phyloP scores from a whole-genome alignment of 2,329 filamentous ascomycete species.

The Colletotrichum theobromicola region DNA sequence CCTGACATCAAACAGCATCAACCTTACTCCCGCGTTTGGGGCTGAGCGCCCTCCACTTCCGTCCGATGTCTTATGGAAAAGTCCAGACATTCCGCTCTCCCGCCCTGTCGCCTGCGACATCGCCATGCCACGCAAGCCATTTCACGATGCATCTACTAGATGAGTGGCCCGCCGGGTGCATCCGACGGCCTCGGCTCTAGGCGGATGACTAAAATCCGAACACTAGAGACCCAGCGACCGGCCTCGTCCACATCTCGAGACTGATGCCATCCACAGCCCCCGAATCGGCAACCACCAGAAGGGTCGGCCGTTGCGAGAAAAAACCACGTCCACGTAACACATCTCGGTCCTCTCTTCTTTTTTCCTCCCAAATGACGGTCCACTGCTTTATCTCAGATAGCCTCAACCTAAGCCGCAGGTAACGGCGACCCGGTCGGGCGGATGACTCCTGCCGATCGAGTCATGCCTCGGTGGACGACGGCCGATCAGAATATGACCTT shows the following conservation, averaged over 20 bases:
- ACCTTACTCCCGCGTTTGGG: conserved; percentile 17
- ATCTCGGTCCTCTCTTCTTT: neutral
- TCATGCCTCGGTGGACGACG: conserved; percentile 3
- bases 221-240: neutral
- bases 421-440: neutral
- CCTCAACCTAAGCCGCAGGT: neutral
- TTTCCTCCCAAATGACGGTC: neutral
- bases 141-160: neutral
- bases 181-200: neutral
- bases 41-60: conserved; percentile 13
- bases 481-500: neutral
- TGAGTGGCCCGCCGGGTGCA: neutral
- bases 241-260: neutral
- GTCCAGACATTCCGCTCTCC: neutral
- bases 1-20: neutral
- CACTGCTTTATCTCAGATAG: neutral
- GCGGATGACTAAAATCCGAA: conserved; percentile 4
- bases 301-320: neutral
- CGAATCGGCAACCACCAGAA: neutral
- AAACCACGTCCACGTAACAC: neutral
- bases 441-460: neutral
- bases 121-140: conserved; percentile 5
- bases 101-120: neutral
- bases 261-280: neutral
- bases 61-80: neutral